phyloP scores from a whole-genome alignment of 345 rosid species.

The Citrus medica region DNA sequence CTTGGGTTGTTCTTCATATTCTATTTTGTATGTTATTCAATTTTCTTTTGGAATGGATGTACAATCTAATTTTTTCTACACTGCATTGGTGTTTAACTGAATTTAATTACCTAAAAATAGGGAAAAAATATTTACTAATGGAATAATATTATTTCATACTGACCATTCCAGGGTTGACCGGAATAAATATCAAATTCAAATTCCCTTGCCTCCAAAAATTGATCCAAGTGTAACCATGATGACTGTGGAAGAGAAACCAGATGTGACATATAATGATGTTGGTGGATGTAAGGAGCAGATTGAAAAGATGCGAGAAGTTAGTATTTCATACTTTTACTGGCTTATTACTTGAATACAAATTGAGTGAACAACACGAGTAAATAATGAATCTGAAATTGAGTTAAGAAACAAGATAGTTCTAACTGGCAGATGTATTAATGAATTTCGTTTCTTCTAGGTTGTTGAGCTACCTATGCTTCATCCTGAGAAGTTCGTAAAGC shows the following conservation, averaged over 20 bases:
- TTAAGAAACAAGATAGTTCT: background rate
- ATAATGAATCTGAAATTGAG: background rate
- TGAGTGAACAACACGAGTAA: background rate
- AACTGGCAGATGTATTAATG: background rate
- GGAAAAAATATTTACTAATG: background rate
- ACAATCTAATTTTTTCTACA: background rate
- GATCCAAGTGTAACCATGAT: constrained; percentile 99
- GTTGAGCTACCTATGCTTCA: constrained; percentile 92
- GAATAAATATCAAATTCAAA: constrained; percentile 95
- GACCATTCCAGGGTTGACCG: constrained; percentile 77
- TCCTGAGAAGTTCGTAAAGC: constrained; percentile 85
- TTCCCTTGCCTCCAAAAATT: constrained; percentile 95
- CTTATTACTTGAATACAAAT: background rate
- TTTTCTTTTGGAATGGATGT: background rate
- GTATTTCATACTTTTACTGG: constrained; percentile 8
- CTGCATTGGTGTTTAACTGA: background rate
- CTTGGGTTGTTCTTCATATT: background rate
- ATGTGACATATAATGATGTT: constrained; percentile 94
- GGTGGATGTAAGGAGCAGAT: constrained; percentile 99
- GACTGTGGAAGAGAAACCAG: constrained; percentile 99
- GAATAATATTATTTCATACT: background rate
- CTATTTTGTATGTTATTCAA: background rate
- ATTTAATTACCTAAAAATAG: background rate
- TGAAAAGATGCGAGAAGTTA: constrained; percentile 93
- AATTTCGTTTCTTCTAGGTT: constrained; percentile 32